Evolutionary conservation across 2,329 filamentous ascomycete species (phyloP).

Genomic region (Aspergillus tanneri): DNA sequence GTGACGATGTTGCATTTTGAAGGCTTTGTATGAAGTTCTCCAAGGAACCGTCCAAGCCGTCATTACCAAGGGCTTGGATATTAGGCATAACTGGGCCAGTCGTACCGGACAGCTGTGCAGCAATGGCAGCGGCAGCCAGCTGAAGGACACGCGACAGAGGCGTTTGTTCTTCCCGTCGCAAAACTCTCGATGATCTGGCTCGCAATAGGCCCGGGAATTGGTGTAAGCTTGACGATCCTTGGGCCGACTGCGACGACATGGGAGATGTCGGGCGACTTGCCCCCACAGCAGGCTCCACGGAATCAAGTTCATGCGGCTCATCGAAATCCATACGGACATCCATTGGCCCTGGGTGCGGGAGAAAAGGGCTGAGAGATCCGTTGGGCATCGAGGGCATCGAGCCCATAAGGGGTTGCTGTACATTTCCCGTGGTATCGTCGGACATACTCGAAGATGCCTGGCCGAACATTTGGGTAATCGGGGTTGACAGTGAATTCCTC

Average conservation of each 20-base stretch:
- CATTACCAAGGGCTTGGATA: constrained; percentile 54
- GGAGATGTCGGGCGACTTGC: constrained; percentile 30
- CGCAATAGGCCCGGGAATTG: constrained; percentile 47
- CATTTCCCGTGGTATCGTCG: constrained; percentile 24
- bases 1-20: constrained; percentile 60
- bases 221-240: constrained; percentile 35
- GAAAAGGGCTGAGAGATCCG: constrained; percentile 35
- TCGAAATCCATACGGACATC: constrained; percentile 44
- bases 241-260: constrained; percentile 27
- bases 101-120: constrained; percentile 63
- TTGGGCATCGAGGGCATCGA: constrained; percentile 28
- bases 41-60: constrained; percentile 61
- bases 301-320: constrained; percentile 43
- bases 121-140: constrained; percentile 63
- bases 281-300: constrained; percentile 40
- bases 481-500: constrained; percentile 44
- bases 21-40: constrained; percentile 63
- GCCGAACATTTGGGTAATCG: constrained; percentile 47
- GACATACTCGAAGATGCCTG: constrained; percentile 31
- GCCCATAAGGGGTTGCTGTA: constrained; percentile 32
- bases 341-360: constrained; percentile 39
- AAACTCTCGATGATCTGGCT: constrained; percentile 53
- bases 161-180: constrained; percentile 60
- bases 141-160: constrained; percentile 62
- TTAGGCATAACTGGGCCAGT: constrained; percentile 56